Conservation (phyloP, 129 eudicot genomes). For the Pittosporum tobira region DNA sequence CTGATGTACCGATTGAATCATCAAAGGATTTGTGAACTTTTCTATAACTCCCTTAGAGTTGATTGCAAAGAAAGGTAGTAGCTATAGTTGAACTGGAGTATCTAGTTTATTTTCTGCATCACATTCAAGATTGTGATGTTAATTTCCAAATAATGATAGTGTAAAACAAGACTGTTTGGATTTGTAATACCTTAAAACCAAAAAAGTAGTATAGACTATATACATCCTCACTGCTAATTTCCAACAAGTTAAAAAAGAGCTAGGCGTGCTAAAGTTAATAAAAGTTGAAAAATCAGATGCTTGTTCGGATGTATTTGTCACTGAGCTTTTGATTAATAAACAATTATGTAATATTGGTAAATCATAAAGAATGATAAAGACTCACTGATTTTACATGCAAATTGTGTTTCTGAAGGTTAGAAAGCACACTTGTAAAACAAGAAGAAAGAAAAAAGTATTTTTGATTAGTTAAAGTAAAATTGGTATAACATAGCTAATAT, state of each 20-base stretch:
- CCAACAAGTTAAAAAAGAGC: no score
- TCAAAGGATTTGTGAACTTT: neutral
- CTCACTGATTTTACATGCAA: neutral
- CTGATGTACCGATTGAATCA: neutral
- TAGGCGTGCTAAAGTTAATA: no score
- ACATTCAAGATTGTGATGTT: neutral
- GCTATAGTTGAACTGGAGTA: neutral
- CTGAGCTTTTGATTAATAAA: no score
- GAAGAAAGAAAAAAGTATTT: neutral
- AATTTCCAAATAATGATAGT: neutral
- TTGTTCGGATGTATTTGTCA: no score
- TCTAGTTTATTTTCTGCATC: conserved; percentile 12
- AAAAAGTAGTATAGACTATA: no score
- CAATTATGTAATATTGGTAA: no score
- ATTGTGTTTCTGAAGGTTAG: neutral
- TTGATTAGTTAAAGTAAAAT: neutral
- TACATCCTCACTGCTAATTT: no score
- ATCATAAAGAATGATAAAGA: neutral
- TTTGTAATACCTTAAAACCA: no score
- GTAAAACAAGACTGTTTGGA: no score
- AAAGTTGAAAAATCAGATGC: no score
- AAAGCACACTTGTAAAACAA: conserved; percentile 5
- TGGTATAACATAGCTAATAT: neutral
- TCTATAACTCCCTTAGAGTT: neutral
- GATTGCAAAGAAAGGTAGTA: neutral